phyloP scores from a whole-genome alignment of 768 basidiomycete genomes.

The Phlebiopsis gigantea region DNA sequence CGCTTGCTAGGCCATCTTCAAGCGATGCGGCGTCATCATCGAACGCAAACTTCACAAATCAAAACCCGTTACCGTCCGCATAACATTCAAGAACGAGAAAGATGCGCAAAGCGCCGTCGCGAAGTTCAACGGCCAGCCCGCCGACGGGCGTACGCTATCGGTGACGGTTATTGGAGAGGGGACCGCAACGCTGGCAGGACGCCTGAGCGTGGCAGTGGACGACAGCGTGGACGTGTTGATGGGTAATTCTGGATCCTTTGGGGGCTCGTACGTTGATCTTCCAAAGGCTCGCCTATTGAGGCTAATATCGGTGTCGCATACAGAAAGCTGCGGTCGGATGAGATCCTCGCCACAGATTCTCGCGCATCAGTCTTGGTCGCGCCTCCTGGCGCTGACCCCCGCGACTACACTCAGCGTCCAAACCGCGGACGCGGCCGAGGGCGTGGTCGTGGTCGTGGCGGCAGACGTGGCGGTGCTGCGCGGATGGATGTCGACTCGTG shows the following conservation, averaged over 20 bases:
- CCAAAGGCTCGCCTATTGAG: neutral
- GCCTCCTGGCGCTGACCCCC: constrained; percentile 59
- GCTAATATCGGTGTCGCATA: neutral
- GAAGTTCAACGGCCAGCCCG: constrained; percentile 76
- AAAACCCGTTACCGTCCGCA: constrained; percentile 48
- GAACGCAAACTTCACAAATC: constrained; percentile 28
- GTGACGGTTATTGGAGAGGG: constrained; percentile 59
- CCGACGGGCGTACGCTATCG: constrained; percentile 71
- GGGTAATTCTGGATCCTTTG: constrained; percentile 32
- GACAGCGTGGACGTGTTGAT: constrained; percentile 50
- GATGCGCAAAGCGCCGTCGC: constrained; percentile 64
- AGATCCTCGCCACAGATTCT: constrained; percentile 56
- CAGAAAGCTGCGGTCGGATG: constrained; percentile 87
- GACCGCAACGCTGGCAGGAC: constrained; percentile 49
- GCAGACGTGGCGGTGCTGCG: constrained; percentile 31
- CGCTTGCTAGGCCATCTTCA: constrained; percentile 60
- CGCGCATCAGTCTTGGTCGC: constrained; percentile 64
- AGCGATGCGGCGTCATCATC: constrained; percentile 66
- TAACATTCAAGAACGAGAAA: constrained; percentile 63
- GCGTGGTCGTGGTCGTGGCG: constrained; percentile 30
- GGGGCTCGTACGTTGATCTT: constrained; percentile 49
- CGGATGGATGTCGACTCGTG: constrained; percentile 51
- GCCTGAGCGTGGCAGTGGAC: constrained; percentile 44
- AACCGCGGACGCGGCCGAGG: constrained; percentile 23
- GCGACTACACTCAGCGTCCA: constrained; percentile 39